Conservation (phyloP, 2,329 filamentous ascomycete species). For the Scedosporium minutisporum region DNA sequence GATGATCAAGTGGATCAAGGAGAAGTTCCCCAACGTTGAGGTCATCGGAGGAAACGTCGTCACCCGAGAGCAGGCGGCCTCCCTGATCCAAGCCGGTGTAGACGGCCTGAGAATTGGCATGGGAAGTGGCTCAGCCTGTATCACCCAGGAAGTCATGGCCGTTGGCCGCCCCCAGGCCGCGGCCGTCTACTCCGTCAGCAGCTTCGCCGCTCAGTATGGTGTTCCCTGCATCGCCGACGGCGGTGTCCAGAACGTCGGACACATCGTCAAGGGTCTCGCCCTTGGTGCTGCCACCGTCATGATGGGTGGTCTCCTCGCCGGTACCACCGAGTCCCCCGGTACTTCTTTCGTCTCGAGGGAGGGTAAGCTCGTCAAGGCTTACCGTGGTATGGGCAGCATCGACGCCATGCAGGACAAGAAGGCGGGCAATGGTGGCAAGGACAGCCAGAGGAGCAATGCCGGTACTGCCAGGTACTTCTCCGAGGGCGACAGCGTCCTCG, state of each 20-base stretch:
- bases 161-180: slow-evolving; percentile 94
- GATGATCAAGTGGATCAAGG: slow-evolving; percentile 95
- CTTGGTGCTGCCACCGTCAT: slow-evolving; percentile 93
- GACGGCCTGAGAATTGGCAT: slow-evolving; percentile 98
- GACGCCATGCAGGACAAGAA: slow-evolving; percentile 99
- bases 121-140: slow-evolving; percentile 96
- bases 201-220: slow-evolving; percentile 85
- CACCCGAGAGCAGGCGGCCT: slow-evolving; percentile 89
- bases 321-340: slow-evolving; percentile 94
- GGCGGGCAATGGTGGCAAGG: slow-evolving; percentile 63
- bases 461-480: slow-evolving; percentile 98
- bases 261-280: slow-evolving; percentile 96
- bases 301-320: slow-evolving; percentile 97
- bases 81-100: slow-evolving; percentile 83
- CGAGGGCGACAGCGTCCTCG: slow-evolving; percentile 86
- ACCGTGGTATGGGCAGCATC: slow-evolving; percentile 97
- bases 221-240: slow-evolving; percentile 97
- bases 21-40: slow-evolving; percentile 73
- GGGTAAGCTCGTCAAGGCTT: slow-evolving; percentile 97
- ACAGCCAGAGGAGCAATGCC: slow-evolving; percentile 75
- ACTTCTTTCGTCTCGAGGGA: slow-evolving; percentile 94
- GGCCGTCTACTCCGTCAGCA: slow-evolving; percentile 79
- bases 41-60: slow-evolving; percentile 99
- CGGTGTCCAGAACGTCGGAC: slow-evolving; percentile 95
- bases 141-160: slow-evolving; percentile 99